Evolutionary conservation across 2,329 filamentous ascomycete species (phyloP).

Genomic region (Monilinia laxa): DNA sequence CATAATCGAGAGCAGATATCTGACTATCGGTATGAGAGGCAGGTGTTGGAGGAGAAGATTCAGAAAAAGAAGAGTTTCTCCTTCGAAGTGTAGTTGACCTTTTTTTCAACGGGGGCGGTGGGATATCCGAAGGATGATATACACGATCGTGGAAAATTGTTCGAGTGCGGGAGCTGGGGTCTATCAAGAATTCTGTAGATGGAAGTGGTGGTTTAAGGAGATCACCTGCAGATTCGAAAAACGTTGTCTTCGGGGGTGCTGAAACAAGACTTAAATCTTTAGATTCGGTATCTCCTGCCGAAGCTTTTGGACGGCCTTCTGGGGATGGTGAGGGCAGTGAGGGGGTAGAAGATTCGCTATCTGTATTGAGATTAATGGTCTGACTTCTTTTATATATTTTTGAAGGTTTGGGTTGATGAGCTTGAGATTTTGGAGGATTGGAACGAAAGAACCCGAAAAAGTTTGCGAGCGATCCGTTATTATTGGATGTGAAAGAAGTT

Average conservation of each 20-base stretch:
- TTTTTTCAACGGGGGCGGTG: constrained; percentile 69
- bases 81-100: constrained; percentile 41
- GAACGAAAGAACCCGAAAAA: constrained; percentile 72
- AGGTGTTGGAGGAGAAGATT: constrained; percentile 27
- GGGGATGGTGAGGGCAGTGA: constrained; percentile 19
- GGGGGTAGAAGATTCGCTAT: constrained; percentile 33
- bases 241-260: constrained; percentile 83
- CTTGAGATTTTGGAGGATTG: constrained; percentile 51
- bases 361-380: constrained; percentile 56
- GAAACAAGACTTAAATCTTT: constrained; percentile 51
- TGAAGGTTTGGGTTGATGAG: constrained; percentile 57
- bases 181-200: constrained; percentile 74
- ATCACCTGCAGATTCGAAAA: constrained; percentile 94
- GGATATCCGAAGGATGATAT: constrained; percentile 92
- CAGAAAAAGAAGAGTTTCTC: constrained; percentile 26
- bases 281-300: constrained; percentile 42
- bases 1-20: constrained; percentile 51
- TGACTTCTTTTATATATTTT: constrained; percentile 78
- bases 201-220: constrained; percentile 88
- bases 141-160: constrained; percentile 97
- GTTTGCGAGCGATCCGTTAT: constrained; percentile 52
- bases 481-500: constrained; percentile 41
- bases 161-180: constrained; percentile 76
- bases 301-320: constrained; percentile 40
- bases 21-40: constrained; percentile 46